phyloP scores from a whole-genome alignment of 1,284 basidiomycete genomes.

The Phylloboletellus chloephorus region DNA sequence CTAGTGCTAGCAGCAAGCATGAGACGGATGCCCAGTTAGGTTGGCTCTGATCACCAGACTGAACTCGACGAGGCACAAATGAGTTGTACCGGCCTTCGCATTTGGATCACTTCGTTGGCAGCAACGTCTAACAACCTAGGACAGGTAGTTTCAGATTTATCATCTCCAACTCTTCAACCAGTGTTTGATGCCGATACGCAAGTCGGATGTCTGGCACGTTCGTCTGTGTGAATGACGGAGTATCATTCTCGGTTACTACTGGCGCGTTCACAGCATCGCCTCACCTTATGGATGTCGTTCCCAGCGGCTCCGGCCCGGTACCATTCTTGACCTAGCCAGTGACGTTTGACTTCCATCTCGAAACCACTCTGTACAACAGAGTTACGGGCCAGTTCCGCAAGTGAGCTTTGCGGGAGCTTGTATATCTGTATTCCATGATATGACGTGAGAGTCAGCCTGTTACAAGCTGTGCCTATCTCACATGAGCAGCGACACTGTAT shows the following conservation, averaged over 20 bases:
- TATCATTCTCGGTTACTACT: constrained; percentile 9
- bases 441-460: neutral
- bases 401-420: constrained; percentile 80
- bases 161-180: constrained; percentile 82
- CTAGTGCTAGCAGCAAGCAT: too few species aligned
- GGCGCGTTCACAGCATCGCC: constrained; percentile 13
- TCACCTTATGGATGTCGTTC: constrained; percentile 88
- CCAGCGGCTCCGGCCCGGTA: constrained; percentile 84
- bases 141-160: constrained; percentile 34
- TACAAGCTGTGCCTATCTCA: constrained; percentile 34
- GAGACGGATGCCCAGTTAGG: neutral
- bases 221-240: constrained; percentile 51
- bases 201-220: constrained; percentile 93
- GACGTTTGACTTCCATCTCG: constrained; percentile 97
- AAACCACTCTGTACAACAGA: constrained; percentile 96
- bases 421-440: constrained; percentile 58
- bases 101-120: constrained; percentile 6
- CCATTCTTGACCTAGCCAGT: constrained; percentile 92
- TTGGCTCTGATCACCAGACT: neutral
- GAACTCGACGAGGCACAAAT: neutral
- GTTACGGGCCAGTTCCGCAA: constrained; percentile 91
- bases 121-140: constrained; percentile 6
- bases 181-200: constrained; percentile 83
- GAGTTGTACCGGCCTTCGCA: neutral
- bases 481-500: constrained; percentile 96